Base-by-base conservation (phyloP, 225 moss, liverwort and hornwort genomes). In the Bryum argenteum region DNA sequence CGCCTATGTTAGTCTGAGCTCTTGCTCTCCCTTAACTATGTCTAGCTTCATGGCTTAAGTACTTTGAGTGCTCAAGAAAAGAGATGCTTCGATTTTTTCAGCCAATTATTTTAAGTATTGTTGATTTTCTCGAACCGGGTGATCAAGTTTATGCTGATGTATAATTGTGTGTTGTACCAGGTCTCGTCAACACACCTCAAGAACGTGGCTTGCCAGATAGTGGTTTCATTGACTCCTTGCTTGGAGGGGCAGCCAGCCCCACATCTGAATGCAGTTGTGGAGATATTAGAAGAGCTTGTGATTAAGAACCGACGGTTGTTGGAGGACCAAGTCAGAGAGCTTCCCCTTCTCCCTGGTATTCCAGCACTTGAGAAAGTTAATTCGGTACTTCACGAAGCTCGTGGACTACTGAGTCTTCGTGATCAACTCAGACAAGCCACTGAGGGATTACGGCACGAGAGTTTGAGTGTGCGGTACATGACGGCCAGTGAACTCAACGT, bases 381-480 rank as follows among this genome's bases (percentile, higher is more conserved):
- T 75, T 79, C 88, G 54, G 85, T 94, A 65, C 87, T 98, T 43
- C 91, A 91, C 58, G 91, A 89, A 80, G 92, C 94, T 75, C 92
- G 91, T 69, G 98, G 98, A 65, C 77, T 89, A 16, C 77, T 94
- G 63, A 92, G 92, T 75, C 88, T 98, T 67, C 94, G 91, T 19
- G 89, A 92, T 71, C 92, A 92, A 77, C 81, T 98, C 21, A 81
- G 88, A 71, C 94, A 88, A 80, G 98, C 92, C 53, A 89, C 85
- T 37, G 98, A 98, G 77, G 94, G 98, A 47, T 84, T 98, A 61
- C 76, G 82, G 1, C 98, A 98, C 62, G 98, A 98, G 74, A 94
- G 94, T 79, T 75, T 94, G 82, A 94, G 98, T 80, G 94, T 98
- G 37, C 91, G 94, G n/a, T 93, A 89, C 76, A 92, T 90, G 85